Percentiles rank a stretch among this genome's conserved stretches.
phyloP scores from a whole-genome alignment of 2,329 filamentous ascomycete genomes.

The Drechslerella stenobrocha region DNA sequence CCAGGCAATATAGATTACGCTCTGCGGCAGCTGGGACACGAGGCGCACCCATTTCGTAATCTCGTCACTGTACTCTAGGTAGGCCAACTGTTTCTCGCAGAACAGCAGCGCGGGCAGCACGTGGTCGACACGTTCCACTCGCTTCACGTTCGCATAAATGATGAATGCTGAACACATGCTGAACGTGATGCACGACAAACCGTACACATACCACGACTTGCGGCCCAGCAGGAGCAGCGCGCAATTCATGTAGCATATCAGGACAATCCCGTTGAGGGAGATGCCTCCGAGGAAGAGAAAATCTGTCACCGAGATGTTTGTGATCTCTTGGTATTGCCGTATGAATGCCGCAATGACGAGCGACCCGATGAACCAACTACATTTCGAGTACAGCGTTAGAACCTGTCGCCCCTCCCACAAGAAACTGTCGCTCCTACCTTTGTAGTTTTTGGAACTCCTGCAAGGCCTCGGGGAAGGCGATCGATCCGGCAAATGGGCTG shows the following conservation, averaged over 20 bases:
- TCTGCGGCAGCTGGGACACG: constrained; percentile 22
- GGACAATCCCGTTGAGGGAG: constrained; percentile 36
- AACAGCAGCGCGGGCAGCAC: constrained; percentile 28
- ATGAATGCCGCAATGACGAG: constrained; percentile 45
- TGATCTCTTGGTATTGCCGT: constrained; percentile 23
- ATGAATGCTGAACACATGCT: constrained; percentile 36
- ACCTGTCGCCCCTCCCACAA: too few species aligned
- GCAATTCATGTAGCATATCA: constrained; percentile 42
- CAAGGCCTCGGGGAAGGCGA: constrained; percentile 32
- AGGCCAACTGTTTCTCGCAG: constrained; percentile 14
- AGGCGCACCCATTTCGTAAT: constrained; percentile 33
- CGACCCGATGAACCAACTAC: constrained; percentile 44
- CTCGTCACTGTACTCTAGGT: constrained; percentile 1
- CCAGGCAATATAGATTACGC: constrained; percentile 29
- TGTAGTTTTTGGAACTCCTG: constrained; percentile 45
- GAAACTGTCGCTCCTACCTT: constrained; percentile 7
- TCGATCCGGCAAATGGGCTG: constrained; percentile 31
- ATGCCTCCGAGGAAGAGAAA: constrained; percentile 43
- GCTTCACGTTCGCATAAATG: constrained; percentile 29
- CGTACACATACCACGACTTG: constrained; percentile 46
- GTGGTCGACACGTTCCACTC: constrained; percentile 22
- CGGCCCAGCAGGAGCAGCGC: constrained; percentile 37
- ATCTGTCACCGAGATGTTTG: constrained; percentile 38
- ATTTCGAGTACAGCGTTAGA: too few species aligned
- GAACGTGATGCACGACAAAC: constrained; percentile 37